Evolutionary conservation across 176 grass and related monocot genomes (phyloP), one percentile per base, ranked within the genome.

Genomic region (Metroxylon sagu): DNA sequence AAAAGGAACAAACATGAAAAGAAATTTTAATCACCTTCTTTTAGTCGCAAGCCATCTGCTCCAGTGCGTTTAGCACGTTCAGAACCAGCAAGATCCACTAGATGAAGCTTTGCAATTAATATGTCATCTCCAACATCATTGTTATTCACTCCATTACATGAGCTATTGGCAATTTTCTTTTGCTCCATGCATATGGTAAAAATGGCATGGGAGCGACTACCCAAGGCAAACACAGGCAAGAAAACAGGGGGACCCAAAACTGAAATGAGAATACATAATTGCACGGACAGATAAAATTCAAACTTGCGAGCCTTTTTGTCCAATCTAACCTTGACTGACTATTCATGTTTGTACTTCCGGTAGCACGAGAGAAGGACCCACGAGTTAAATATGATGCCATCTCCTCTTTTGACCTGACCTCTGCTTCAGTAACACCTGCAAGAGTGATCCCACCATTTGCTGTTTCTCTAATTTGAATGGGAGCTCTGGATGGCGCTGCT

Each of bases 401-500:
- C 66, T 98, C 93, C 75, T 92, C 93, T 74, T 88, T 98, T 64
- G 81, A 83, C 64, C 82, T 98, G 19, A 98, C 93, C 31, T 84
- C 93, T 19, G 93, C 71, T 57, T 98, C 93, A 1, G 66, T 98
- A 16, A 98, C 87, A 76, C 93, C 87, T 70, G 84, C 81, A 78
- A 98, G 87, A 4, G 79, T 85, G 21, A 98, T 98, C 48, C 84
- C 88, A 16, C 93, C 93, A 67, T 52, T 71, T 48, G 76, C 78
- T 57, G 87, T 92, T 65, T 98, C 93, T 74, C 87, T 86, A 59
- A 98, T 98, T 72, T 98, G 87, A 73, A 98, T 98, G 17, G 93
- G 84, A n/a, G 67, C 81, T 83, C 93, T 81, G 69, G 79, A 69
- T 65, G 67, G 71, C 15, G 57, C 61, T 7, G 25, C 16, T 43